These are phyloP conservation scores for Saccharomycopsis synnaedendra DNA, from an alignment of 805 yeast genomes.

Conservation along the genomic window DNA sequence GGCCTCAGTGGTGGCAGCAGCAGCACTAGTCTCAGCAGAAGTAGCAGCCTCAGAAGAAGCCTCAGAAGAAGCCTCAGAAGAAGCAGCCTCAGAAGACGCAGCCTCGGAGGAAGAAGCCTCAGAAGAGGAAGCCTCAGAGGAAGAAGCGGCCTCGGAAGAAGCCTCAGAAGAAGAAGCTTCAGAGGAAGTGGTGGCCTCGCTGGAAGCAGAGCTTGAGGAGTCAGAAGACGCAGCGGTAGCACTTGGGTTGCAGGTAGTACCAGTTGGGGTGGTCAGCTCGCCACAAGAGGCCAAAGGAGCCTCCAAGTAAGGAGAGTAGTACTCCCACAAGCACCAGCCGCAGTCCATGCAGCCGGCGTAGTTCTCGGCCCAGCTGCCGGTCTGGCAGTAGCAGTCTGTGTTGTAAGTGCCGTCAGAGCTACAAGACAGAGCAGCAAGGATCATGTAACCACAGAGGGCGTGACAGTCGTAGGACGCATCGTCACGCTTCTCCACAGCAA, in stretches of 20 bases:
- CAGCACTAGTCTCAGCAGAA: slow-evolving; percentile 1
- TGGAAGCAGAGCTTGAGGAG: neutral
- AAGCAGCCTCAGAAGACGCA: slow-evolving; percentile 5
- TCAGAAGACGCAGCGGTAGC: slow-evolving; percentile 10
- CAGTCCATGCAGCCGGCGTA: slow-evolving; percentile 25
- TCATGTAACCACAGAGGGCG: slow-evolving; percentile 25
- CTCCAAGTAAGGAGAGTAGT: slow-evolving; percentile 23
- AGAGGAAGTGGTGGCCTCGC: slow-evolving; percentile 4
- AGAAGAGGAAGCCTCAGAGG: neutral
- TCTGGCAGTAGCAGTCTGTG: slow-evolving; percentile 20
- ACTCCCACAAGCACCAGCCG: slow-evolving; percentile 29
- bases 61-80: slow-evolving; percentile 10
- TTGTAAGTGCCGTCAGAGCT: slow-evolving; percentile 19
- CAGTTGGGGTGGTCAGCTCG: slow-evolving; percentile 24
- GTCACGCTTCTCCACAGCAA: slow-evolving; percentile 9
- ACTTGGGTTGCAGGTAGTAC: slow-evolving; percentile 22
- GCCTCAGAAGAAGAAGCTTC: slow-evolving; percentile 3
- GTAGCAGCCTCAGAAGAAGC: slow-evolving; percentile 6
- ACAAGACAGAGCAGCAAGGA: slow-evolving; percentile 24
- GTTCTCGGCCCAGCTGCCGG: slow-evolving; percentile 17
- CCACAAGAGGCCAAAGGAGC: slow-evolving; percentile 22
- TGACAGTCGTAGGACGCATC: slow-evolving; percentile 24
- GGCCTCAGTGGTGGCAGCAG: slow-evolving; percentile 9
- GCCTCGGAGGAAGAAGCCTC: slow-evolving; percentile 2
- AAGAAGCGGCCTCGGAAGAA: slow-evolving; percentile 5